Base-by-base conservation (phyloP, 106 monocot genomes). In the Vanilla planifolia region DNA sequence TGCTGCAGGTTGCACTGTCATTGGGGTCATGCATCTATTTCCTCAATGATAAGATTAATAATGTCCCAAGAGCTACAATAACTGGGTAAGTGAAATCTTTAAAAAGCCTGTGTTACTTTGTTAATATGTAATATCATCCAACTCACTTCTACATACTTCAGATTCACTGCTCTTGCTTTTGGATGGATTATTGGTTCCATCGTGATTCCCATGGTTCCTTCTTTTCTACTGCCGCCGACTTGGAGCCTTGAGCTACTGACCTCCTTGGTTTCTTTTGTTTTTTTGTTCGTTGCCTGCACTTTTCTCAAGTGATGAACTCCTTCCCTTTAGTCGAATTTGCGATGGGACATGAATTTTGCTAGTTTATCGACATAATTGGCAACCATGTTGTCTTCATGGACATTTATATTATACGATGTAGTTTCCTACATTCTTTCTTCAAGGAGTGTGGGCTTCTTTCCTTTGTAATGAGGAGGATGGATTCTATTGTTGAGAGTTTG, bases 1-100 rank as follows among this genome's bases (percentile, higher is more conserved):
- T 70, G 40, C 17, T 75, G 59, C 71, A 94, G 93, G 83, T 94
- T 59, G 81, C 82, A 22, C 79, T 94, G 51, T 85, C 93, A 17
- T 67, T 94, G 13, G 77, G 85, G 42, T 79, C 89, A 0, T 94
- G 86, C 75, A 86, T 95, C 29, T 95, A 78, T 67, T 95, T 95
- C 50, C 83, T 95, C 24, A 95, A 95, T 29, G 95, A 95, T 16
- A 95, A 95, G 78, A 95, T 90, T 83, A 86, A 90, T 24, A 80
- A 79, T 72, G 52, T 80, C 24, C 50, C 51, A 21, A 77, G 86
- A 67, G 86, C 95, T 43, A 78, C 72, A 42, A 44, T 81, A 26
- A 78, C 70, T 26, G 95, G 95, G 95, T 94, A 71, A 79, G 78
- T 6, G 2, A 24, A 5, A n/a, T n/a, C n/a, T n/a, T n/a, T n/a